phyloP scores from a whole-genome alignment of 148 eudicot genomes.

The Heliamphora exappendiculata region DNA sequence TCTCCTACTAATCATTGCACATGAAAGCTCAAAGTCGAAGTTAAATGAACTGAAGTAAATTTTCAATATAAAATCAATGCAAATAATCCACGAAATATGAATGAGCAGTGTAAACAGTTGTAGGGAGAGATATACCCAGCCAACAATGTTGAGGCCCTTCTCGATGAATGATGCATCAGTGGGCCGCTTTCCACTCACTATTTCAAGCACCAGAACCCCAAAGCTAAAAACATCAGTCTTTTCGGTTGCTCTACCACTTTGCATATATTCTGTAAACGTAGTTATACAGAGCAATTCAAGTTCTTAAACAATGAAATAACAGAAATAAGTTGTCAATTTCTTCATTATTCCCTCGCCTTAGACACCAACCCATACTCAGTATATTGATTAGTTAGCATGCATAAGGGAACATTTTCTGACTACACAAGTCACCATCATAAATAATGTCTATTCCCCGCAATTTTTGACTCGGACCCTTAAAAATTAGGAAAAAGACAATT shows the following conservation, averaged over 20 bases:
- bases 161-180: slow-evolving; percentile 95
- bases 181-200: slow-evolving; percentile 93
- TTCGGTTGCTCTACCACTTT: slow-evolving; percentile 97
- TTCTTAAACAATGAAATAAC: not conserved
- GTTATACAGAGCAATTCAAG: not conserved
- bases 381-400: not conserved
- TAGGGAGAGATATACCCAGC: slow-evolving; percentile 67
- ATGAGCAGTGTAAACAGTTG: not conserved
- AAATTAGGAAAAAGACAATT: no score
- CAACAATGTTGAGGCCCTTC: slow-evolving; percentile 93
- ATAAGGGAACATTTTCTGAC: not conserved
- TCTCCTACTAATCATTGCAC: no score
- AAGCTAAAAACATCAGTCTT: slow-evolving; percentile 96
- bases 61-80: no score
- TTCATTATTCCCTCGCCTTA: not conserved
- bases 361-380: not conserved
- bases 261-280: slow-evolving; percentile 77
- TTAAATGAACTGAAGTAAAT: no score
- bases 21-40: no score
- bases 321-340: not conserved
- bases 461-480: not conserved
- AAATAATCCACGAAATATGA: no score
- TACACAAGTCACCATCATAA: not conserved
- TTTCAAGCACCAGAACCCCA: slow-evolving; percentile 84
- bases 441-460: not conserved